Conservation (phyloP, 225 moss, liverwort and hornwort genomes). For the Bryoerythrophyllum caledonicum region DNA sequence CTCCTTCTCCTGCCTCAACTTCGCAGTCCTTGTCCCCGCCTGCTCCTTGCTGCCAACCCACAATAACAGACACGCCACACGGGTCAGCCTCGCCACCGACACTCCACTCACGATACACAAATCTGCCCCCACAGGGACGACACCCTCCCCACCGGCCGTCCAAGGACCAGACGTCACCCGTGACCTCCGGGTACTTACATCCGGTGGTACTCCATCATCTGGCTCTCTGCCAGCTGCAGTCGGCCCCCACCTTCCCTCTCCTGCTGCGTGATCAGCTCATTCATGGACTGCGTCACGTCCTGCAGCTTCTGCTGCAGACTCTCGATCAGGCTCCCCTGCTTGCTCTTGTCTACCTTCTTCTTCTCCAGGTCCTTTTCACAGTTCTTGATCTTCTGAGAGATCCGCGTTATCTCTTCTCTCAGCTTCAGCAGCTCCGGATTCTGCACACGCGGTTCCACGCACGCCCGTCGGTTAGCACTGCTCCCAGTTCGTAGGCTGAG, state of each 20-base stretch:
- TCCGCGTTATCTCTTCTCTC: constrained; percentile 87
- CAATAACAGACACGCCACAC: neutral
- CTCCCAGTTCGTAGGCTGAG: neutral
- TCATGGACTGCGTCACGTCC: constrained; percentile 74
- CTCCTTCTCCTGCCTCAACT: constrained; percentile 90
- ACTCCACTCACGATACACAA: neutral
- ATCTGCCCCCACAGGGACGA: neutral
- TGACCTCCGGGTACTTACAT: constrained; percentile 56
- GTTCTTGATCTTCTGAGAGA: constrained; percentile 84
- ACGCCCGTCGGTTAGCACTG: neutral
- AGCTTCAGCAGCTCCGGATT: constrained; percentile 86
- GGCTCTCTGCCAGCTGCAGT: constrained; percentile 87
- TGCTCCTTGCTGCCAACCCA: constrained; percentile 76
- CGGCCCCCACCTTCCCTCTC: constrained; percentile 80
- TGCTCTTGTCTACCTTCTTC: constrained; percentile 91
- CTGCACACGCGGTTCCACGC: constrained; percentile 39
- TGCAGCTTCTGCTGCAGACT: constrained; percentile 76
- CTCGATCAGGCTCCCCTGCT: constrained; percentile 84
- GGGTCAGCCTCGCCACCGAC: constrained; percentile 7
- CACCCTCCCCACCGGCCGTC: constrained; percentile 8
- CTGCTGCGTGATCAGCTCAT: constrained; percentile 84
- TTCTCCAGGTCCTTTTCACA: constrained; percentile 91
- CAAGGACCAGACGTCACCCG: neutral
- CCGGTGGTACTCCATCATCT: constrained; percentile 86
- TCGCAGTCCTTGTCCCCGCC: constrained; percentile 89